Evolutionary conservation across 192 early-diverging fungal genomes (phyloP), one percentile per base, ranked within the genome.

Genomic region (Geranomyces variabilis): DNA sequence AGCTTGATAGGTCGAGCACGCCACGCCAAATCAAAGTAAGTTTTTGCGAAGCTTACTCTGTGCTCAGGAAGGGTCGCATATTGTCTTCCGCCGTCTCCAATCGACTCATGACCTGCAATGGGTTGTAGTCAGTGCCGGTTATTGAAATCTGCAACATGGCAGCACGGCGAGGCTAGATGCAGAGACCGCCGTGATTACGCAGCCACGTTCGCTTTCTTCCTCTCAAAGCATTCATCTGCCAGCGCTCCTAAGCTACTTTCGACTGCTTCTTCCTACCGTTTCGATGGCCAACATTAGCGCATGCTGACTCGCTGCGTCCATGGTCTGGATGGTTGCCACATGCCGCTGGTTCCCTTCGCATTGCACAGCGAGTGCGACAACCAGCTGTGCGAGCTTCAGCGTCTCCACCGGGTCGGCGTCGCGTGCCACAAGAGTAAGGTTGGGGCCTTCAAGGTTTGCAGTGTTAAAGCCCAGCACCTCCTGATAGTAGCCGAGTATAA

Each of bases 241-340:
- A n/a, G n/a, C n/a, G n/a, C n/a, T n/a, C n/a, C n/a, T n/a, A n/a
- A n/a, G n/a, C n/a, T n/a, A n/a, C n/a, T 41, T 41, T 41, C 36
- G 36, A 3, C 10, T 7, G 5, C 36, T 10, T 41, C 36, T 41
- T 28, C 75, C 34, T 78, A 93, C 91, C 74, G 83, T 81, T 77
- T 98, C 97, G 63, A 99, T 93, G 10, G 89, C 87, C 3, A 94
- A 79, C 97, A 99, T 99, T 65, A 99, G 74, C 6, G 86, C 83
- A 77, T 90, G 88, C 79, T 99, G 97, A 30, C 83, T 83, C 15
- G 84, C 80, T 67, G 86, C 83, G 34, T 77, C 80, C 34, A 98
- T 75, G 17, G 75, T 77, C 83, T 93, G 93, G 74, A 97, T 96
- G 74, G 87, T 90, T 70, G 83, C 84, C 67, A 99, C 93, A 70